Percentiles rank a stretch among this genome's conserved stretches.
Evolutionary conservation across 2,329 filamentous ascomycete genomes (phyloP).

Genomic region (Alternaria panax): DNA sequence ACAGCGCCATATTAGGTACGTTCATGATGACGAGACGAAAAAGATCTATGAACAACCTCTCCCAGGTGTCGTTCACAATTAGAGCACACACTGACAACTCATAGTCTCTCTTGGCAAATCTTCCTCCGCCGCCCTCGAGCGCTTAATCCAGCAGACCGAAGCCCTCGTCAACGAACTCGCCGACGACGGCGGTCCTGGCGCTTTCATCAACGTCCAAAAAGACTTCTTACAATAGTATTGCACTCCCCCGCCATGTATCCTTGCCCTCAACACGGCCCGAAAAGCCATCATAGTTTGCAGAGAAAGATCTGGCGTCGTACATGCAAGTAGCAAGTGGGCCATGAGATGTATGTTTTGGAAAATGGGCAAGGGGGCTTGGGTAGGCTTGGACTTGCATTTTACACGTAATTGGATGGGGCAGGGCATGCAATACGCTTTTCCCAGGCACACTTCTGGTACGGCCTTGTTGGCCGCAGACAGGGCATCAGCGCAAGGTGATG

Average conservation of each 20-base stretch:
- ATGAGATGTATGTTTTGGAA: neutral
- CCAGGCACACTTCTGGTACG: neutral
- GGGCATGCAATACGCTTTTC: neutral
- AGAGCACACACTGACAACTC: neutral
- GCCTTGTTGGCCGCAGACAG: neutral
- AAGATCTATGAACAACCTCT: neutral
- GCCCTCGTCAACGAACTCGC: slow-evolving; percentile 84
- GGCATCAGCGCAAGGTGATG: neutral
- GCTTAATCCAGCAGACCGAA: slow-evolving; percentile 83
- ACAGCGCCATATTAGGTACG: slow-evolving; percentile 85
- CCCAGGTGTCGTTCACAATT: neutral
- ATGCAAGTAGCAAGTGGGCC: slow-evolving; percentile 2
- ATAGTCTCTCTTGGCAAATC: slow-evolving; percentile 90
- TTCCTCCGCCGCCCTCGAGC: slow-evolving; percentile 83
- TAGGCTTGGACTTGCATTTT: slow-evolving; percentile 1
- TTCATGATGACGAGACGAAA: neutral
- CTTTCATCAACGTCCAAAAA: slow-evolving; percentile 74
- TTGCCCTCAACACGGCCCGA: neutral
- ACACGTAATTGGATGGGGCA: neutral
- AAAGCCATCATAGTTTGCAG: neutral
- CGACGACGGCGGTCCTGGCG: slow-evolving; percentile 78
- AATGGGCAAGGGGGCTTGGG: slow-evolving; percentile 5
- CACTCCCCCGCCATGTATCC: neutral
- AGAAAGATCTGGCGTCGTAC: neutral
- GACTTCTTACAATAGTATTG: slow-evolving; percentile 43